Evolutionary conservation across 140 eudicot species (phyloP), one percentile per base, ranked within the genome.

Genomic region (Bidens hawaiensis): DNA sequence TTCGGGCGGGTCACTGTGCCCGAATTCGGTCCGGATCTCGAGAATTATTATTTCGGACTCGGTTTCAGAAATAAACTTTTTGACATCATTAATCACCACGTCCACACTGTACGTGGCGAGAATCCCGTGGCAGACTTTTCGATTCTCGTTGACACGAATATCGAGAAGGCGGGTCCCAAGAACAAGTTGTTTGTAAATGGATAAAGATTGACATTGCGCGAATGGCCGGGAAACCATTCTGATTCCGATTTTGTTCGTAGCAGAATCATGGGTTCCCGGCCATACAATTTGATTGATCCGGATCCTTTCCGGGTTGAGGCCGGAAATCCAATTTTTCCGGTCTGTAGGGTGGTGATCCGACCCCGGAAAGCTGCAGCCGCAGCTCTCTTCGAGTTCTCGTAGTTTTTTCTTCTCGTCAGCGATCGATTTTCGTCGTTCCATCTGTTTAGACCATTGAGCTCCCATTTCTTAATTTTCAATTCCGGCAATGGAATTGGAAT

Each of bases 231-330:
- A 71, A 4, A 93, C 68, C 70, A 76, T 59, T 14, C 73, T 81
- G 73, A 85, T 72, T 23, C 99, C 99, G 70, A 93, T 88, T 74
- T 81, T 72, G 71, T 93, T 69, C 50, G 98, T 91, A 21, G 91
- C 98, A 25, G 98, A 87, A 72, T 91, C 96, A 61, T 91, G 98
- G 27, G 99, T 93, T 26, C 99, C 96, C 0, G 99, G 99, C 96
- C 96, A 93, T 0, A 88, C 96, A 14, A 93, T 88, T 67, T 93
- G 67, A 69, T 93, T 70, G 2, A 93, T 28, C 40, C 74, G 86
- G 27, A 79, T 14, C 63, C 71, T 88, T 4, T 65, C 95, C 7
- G 89, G 95, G 58, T 64, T 54, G 18, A 93, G 94, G 42, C 76
- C 73, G 38, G 79, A 52, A 79, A 88, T 93, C 99, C 99, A 93